phyloP scores from a whole-genome alignment of 2,329 filamentous ascomycete species.

The Tolypocladium paradoxum region DNA sequence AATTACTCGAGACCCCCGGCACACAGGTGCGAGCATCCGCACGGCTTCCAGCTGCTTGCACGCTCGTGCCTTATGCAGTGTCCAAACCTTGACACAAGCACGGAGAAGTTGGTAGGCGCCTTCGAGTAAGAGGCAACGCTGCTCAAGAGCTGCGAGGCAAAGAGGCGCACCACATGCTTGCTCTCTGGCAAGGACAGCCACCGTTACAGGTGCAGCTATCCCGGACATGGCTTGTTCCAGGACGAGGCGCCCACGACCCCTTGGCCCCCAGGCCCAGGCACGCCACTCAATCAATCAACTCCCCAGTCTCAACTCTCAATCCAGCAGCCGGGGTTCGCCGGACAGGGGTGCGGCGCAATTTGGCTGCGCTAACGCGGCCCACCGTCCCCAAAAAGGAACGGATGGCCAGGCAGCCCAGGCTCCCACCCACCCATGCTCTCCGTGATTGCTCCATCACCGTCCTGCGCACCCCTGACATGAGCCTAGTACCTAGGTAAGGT shows the following conservation, averaged over 20 bases:
- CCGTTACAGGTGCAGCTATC: background rate
- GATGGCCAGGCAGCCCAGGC: too few relatives aligned
- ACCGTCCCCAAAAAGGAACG: slow-evolving; percentile 1
- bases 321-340: background rate
- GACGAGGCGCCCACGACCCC: background rate
- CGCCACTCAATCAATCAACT: background rate
- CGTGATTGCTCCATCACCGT: background rate
- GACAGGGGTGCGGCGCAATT: background rate
- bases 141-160: background rate
- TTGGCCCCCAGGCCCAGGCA: background rate
- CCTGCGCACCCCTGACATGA: background rate
- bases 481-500: too few relatives aligned
- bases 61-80: background rate
- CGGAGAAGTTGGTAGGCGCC: too few relatives aligned
- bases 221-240: background rate
- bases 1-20: background rate
- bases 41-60: background rate
- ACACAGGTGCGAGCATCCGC: too few relatives aligned
- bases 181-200: background rate
- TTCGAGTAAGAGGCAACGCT: background rate
- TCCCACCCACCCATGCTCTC: background rate
- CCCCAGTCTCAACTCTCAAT: background rate
- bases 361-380: background rate
- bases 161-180: background rate
- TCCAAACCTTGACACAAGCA: background rate